Evolutionary conservation across 2,329 filamentous ascomycete genomes (phyloP).

Genomic region (Madurella mycetomatis): DNA sequence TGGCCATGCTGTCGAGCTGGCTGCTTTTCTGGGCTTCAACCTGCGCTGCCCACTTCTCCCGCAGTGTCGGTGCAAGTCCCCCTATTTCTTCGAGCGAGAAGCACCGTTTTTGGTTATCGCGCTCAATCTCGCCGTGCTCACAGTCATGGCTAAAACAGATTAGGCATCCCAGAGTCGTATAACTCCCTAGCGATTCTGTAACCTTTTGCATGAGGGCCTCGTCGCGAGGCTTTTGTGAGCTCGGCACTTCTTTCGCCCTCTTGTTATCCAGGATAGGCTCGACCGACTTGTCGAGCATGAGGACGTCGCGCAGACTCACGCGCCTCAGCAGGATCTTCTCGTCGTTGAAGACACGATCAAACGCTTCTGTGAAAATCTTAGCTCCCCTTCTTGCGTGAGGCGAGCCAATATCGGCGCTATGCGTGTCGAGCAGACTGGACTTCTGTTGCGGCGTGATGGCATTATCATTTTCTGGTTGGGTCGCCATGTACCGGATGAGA

Average conservation of each 20-base stretch:
- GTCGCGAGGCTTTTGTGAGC: slow-evolving; percentile 33
- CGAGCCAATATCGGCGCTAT: slow-evolving; percentile 39
- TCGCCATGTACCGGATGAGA: slow-evolving; percentile 51
- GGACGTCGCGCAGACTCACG: slow-evolving; percentile 47
- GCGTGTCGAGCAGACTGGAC: slow-evolving; percentile 46
- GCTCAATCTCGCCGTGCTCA: slow-evolving; percentile 56
- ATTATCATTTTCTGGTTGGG: slow-evolving; percentile 41
- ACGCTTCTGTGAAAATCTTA: slow-evolving; percentile 52
- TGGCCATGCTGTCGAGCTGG: background rate
- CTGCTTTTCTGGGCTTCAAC: slow-evolving; percentile 14
- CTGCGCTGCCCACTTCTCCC: slow-evolving; percentile 31
- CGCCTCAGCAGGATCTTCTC: slow-evolving; percentile 24
- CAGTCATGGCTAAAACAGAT: slow-evolving; percentile 58
- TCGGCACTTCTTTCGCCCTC: slow-evolving; percentile 40
- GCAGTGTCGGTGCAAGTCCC: slow-evolving; percentile 31
- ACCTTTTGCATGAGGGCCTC: slow-evolving; percentile 36
- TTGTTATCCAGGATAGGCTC: slow-evolving; percentile 52
- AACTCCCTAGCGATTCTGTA: slow-evolving; percentile 49
- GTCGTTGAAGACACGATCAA: slow-evolving; percentile 51
- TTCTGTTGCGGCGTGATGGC: slow-evolving; percentile 53
- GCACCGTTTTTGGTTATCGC: slow-evolving; percentile 48
- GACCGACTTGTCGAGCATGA: slow-evolving; percentile 50
- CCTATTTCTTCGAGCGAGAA: slow-evolving; percentile 48
- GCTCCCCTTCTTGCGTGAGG: slow-evolving; percentile 42
- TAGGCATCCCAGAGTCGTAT: slow-evolving; percentile 53